A percentile compares a stretch with the other conserved stretches of the same genome.
These are phyloP conservation scores for Infundibulicybe gibba DNA, from an alignment of 768 basidiomycete species.

Conservation along the genomic window DNA sequence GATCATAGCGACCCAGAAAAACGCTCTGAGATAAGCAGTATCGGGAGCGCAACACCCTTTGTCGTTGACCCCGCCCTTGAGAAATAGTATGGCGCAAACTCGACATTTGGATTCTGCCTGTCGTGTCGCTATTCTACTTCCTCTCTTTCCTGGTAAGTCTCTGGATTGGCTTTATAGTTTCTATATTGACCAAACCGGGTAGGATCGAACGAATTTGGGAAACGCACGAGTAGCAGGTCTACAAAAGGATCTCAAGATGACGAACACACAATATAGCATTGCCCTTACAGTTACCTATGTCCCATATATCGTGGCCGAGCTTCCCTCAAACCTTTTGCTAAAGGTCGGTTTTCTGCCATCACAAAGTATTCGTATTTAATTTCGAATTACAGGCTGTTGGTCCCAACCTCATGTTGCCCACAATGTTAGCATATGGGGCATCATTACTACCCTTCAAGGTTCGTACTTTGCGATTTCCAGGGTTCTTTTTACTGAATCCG, in stretches of 20 bases:
- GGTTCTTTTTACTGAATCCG: not conserved
- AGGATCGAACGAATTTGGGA: slow-evolving; percentile 52
- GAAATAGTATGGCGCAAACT: not conserved
- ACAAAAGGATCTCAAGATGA: slow-evolving; percentile 47
- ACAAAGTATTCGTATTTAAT: not conserved
- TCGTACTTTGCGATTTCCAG: not conserved
- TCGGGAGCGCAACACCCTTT: not conserved
- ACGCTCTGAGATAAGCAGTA: not conserved
- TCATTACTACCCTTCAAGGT: slow-evolving; percentile 64
- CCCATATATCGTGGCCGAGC: slow-evolving; percentile 53
- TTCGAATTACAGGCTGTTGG: slow-evolving; percentile 38
- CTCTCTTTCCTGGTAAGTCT: slow-evolving; percentile 30
- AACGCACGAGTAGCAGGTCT: slow-evolving; percentile 61
- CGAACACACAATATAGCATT: slow-evolving; percentile 43
- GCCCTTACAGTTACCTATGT: slow-evolving; percentile 43
- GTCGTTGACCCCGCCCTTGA: not conserved
- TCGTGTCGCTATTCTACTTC: slow-evolving; percentile 35
- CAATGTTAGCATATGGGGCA: slow-evolving; percentile 68
- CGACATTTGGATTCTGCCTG: slow-evolving; percentile 19
- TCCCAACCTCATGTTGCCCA: slow-evolving; percentile 54
- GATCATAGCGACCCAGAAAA: not conserved
- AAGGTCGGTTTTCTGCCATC: slow-evolving; percentile 29
- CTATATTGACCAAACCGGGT: not conserved
- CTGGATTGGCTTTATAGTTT: not conserved
- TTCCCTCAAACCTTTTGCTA: slow-evolving; percentile 57